phyloP scores from a whole-genome alignment of 352 stramenopile species.

The Pythium dissotocum region DNA sequence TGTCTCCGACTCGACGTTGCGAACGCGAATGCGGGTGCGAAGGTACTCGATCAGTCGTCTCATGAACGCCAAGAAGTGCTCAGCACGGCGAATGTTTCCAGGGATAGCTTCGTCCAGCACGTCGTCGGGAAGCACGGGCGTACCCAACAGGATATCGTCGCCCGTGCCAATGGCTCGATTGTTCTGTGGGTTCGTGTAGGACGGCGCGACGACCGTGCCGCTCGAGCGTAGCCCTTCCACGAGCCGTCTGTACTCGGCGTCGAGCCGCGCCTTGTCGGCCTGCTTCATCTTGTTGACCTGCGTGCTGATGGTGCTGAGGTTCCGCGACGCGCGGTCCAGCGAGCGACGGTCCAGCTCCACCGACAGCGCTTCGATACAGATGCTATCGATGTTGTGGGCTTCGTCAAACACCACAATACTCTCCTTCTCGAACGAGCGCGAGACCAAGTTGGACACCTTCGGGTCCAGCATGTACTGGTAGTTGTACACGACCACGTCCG shows the following conservation, averaged over 20 bases:
- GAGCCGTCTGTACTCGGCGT: constrained; percentile 95
- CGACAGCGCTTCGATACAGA: constrained; percentile 98
- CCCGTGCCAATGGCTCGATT: constrained; percentile 48
- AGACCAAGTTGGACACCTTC: constrained; percentile 92
- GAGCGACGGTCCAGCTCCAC: constrained; percentile 94
- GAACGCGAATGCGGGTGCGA: constrained; percentile 75
- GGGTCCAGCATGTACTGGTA: constrained; percentile 99
- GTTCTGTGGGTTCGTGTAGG: constrained; percentile 45
- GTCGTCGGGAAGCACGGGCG: constrained; percentile 88
- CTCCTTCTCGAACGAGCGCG: constrained; percentile 93
- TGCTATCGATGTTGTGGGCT: constrained; percentile 99
- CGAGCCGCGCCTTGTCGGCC: constrained; percentile 88
- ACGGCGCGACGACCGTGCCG: constrained; percentile 61
- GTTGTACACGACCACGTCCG: constrained; percentile 99
- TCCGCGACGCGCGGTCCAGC: constrained; percentile 92
- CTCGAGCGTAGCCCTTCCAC: constrained; percentile 95
- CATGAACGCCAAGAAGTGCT: constrained; percentile 99
- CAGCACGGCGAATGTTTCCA: constrained; percentile 96
- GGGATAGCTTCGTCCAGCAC: constrained; percentile 97
- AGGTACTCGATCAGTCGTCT: constrained; percentile 96
- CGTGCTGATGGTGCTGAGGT: constrained; percentile 76
- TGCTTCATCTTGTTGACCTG: constrained; percentile 90
- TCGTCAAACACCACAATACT: constrained; percentile 97
- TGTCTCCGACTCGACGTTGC: constrained; percentile 95
- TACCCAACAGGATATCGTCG: constrained; percentile 72